Evolutionary conservation across 352 stramenopile species (phyloP).

Genomic region (Heterotrichella gracilis): DNA sequence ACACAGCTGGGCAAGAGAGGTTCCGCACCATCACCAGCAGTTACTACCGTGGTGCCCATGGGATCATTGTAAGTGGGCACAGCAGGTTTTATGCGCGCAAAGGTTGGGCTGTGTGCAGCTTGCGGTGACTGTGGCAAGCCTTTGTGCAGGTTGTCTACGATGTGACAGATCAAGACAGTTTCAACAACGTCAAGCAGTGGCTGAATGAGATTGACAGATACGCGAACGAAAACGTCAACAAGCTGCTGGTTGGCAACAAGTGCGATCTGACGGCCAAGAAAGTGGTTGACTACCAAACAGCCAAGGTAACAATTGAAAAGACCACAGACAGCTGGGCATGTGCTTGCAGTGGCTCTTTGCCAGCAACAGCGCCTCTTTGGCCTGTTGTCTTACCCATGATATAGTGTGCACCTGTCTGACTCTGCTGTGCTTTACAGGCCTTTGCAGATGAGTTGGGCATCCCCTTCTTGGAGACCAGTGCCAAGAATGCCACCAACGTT

Average conservation of each 20-base stretch:
- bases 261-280: conserved; percentile 79
- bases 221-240: conserved; percentile 85
- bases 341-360: no score
- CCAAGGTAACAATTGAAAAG: no score
- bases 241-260: conserved; percentile 97
- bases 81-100: not conserved
- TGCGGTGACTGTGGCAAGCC: conserved; percentile 13
- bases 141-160: conserved; percentile 94
- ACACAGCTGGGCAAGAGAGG: conserved; percentile 94
- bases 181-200: conserved; percentile 97
- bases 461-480: conserved; percentile 89
- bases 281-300: conserved; percentile 67
- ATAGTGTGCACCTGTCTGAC: no score
- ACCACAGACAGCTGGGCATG: no score
- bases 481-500: conserved; percentile 90
- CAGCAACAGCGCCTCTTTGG: no score
- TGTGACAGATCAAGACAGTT: conserved; percentile 85
- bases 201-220: conserved; percentile 91
- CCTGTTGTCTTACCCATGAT: no score
- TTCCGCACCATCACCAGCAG: conserved; percentile 96
- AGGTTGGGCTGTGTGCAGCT: not conserved
- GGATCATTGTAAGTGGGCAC: conserved; percentile 76
- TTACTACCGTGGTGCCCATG: conserved; percentile 92
- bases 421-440: no score
- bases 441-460: conserved; percentile 80